Conservation (phyloP, 2,329 filamentous ascomycete species). For the Lasiodiplodia sp. region DNA sequence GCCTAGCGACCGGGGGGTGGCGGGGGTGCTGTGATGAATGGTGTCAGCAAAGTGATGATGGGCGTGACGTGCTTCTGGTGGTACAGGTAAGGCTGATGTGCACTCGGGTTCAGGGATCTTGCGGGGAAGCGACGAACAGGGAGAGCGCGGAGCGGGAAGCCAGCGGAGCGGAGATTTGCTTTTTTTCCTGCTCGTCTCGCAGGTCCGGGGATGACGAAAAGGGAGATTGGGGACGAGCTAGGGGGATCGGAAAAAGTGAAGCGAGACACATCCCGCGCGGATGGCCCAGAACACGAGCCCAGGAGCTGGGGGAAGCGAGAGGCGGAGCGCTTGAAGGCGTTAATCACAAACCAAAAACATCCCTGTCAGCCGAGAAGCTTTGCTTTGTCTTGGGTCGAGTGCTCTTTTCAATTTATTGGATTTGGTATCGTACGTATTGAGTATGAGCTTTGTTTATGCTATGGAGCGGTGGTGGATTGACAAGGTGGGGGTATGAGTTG, state of each 20-base stretch:
- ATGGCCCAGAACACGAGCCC: background rate
- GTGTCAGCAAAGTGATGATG: too few relatives aligned
- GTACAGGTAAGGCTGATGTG: conserved; percentile 17
- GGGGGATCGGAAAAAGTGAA: conserved; percentile 12
- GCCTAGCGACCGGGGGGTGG: background rate
- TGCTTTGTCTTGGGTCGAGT: background rate
- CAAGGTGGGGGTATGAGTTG: conserved; percentile 3
- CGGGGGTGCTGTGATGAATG: background rate
- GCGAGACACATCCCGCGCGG: conserved; percentile 16
- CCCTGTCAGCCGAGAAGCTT: conserved; percentile 7
- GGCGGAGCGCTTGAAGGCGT: background rate
- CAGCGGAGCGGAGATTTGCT: conserved; percentile 18
- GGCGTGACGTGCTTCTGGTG: background rate
- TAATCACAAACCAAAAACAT: conserved; percentile 5
- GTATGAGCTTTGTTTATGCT: background rate
- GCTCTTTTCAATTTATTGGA: conserved; percentile 17
- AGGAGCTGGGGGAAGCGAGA: conserved; percentile 16
- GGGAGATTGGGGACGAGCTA: background rate
- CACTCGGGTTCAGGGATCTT: conserved; percentile 13
- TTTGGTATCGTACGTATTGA: conserved; percentile 23
- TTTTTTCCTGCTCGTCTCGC: background rate
- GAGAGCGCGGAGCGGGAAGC: background rate
- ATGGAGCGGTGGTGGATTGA: conserved; percentile 7
- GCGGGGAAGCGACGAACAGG: background rate
- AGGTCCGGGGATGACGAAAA: background rate